A percentile compares a stretch with the other conserved stretches of the same genome.
phyloP scores from a whole-genome alignment of 306 rosid genomes.

The Delonix regia region DNA sequence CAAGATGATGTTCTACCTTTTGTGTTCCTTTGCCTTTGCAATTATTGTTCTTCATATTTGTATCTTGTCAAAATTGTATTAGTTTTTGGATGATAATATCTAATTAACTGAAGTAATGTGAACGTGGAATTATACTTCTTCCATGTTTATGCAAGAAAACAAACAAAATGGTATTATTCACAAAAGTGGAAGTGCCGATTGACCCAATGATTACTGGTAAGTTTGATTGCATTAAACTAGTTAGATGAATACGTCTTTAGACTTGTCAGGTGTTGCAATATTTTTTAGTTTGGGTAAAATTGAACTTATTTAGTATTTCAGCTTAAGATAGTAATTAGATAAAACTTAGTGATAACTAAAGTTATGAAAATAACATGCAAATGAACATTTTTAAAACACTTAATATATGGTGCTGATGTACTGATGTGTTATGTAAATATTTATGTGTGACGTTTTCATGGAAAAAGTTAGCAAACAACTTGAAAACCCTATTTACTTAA shows the following conservation, averaged over 20 bases:
- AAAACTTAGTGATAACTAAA: background rate
- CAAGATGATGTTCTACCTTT: too few species aligned
- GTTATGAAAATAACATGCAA: background rate
- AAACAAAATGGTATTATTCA: too few species aligned
- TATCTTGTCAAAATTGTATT: too few species aligned
- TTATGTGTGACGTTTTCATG: background rate
- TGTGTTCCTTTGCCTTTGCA: too few species aligned
- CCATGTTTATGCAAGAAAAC: too few species aligned
- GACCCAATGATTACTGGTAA: background rate
- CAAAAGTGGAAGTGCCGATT: too few species aligned
- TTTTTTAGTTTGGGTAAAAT: background rate
- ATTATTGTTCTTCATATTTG: too few species aligned
- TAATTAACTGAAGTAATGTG: too few species aligned
- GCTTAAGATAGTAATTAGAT: background rate
- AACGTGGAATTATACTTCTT: too few species aligned
- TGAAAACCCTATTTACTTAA: background rate
- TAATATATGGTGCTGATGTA: background rate
- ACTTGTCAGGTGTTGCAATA: background rate
- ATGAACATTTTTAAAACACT: background rate
- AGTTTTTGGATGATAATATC: too few species aligned
- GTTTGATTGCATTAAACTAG: background rate
- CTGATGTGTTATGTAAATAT: background rate
- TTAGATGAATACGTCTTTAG: background rate
- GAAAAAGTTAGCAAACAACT: background rate
- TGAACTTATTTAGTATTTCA: background rate